These are phyloP conservation scores for Cymbidium sinense DNA, from an alignment of 106 monocot genomes.

Conservation along the genomic window DNA sequence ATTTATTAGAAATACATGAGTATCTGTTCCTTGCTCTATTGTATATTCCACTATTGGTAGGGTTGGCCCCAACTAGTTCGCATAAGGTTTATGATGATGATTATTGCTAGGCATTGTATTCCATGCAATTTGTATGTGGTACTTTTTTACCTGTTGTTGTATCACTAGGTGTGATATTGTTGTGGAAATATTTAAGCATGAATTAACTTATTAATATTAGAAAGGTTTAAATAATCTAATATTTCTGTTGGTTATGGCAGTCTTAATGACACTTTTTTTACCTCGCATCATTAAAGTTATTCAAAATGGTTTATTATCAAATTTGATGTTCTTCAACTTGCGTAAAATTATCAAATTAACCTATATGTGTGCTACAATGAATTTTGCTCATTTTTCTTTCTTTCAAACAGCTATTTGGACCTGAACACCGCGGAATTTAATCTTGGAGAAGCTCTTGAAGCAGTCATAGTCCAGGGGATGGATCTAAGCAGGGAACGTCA, in stretches of 20 bases:
- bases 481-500: conserved; percentile 48
- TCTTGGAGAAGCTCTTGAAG: conserved; percentile 61
- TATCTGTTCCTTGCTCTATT: too few species aligned
- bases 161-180: too few species aligned
- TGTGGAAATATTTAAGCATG: too few species aligned
- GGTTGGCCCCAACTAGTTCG: too few species aligned
- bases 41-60: too few species aligned
- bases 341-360: neutral
- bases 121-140: too few species aligned
- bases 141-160: too few species aligned
- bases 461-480: conserved; percentile 61
- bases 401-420: conserved; percentile 69
- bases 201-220: too few species aligned
- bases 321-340: neutral
- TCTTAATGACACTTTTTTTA: neutral
- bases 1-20: too few species aligned
- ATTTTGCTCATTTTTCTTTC: neutral
- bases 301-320: neutral
- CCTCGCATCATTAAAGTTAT: neutral
- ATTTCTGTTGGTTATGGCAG: neutral
- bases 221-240: neutral
- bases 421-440: conserved; percentile 58
- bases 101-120: too few species aligned
- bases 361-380: neutral
- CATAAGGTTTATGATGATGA: too few species aligned